Base-by-base conservation (phyloP, 805 yeast species). In the Sungouiella thailandica region DNA sequence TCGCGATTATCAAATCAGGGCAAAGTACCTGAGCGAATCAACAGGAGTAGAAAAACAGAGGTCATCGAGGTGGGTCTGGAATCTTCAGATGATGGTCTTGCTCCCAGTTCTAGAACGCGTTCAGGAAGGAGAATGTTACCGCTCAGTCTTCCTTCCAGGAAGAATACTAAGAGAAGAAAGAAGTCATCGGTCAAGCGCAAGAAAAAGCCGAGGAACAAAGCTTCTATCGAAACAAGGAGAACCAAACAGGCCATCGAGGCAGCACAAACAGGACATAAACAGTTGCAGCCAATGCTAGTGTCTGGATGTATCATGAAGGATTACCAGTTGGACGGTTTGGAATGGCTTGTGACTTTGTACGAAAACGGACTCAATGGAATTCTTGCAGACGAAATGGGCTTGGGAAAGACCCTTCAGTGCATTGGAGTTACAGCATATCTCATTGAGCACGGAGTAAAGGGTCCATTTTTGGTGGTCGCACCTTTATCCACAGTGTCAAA, bases 301-400 rank as follows among this genome's bases (percentile, higher is more conserved):
- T 41, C 60, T 4, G 71, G 70, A 6, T 84, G 86, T 19, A 50
- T 52, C 0, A 65, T 90, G 69, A 86, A 87, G 50, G 83, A 79
- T 18, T 88, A 93, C 52, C 98, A 90, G 58, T 56, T 86, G 13
- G 88, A 83, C 36, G 98, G 97, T 1, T 70, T 90, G 36, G 88
- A 86, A 43, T 90, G 97, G 97, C 62, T 93, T 26, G 73, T 81
- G 10, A 82, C 96, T 0, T 60, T 90, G 17, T 93, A 83, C 55
- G 95, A 89, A 52, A 93, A 90, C 57, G 98, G 97, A 0, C 65
- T 90, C 18, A 90, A 90, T 56, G 98, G 97, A 2, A 89, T 93
- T 23, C 62, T 93, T 14, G 97, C 97, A 1, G 97, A 93, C 60
- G 97, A 90, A 57, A 90, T 90, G 98, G 97, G 97, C 0, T 64